Base-by-base conservation (phyloP, 768 basidiomycete genomes). In the Cystofilobasidium ferigula region DNA sequence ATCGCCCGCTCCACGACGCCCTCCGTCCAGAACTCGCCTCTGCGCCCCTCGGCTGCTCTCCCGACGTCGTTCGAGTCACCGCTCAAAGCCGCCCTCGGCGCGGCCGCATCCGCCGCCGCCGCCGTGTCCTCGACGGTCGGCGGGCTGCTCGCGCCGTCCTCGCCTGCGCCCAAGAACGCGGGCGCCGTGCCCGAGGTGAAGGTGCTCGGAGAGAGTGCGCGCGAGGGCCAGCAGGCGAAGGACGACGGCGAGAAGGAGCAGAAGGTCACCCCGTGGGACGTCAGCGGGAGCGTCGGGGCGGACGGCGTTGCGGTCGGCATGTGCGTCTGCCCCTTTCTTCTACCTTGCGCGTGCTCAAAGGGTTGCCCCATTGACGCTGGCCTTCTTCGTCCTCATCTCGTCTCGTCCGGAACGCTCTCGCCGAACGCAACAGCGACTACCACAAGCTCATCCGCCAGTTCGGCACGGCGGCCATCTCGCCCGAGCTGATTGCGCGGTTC, bases 211-310 rank as follows among this genome's bases (percentile, higher is more conserved):
- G 51, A 56, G 32, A 61, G 16, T 62, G 56, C 26, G 64, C 28
- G 26, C 59, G 58, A 30, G 60, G 45, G 5, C 43, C 38, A n/a
- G 18, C 43, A 1, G 64, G 47, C 14, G 36, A 63, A 38, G 61
- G n/a, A 7, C 28, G 51, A 32, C 2, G 51, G 26, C 61, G 22
- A 65, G 54, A 35, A 71, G 24, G 84, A 81, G 22, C 93, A 97
- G 75, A 81, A 91, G 61, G 86, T 99, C 53, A 98, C 95, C 0
- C 95, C 95, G 20, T 99, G 95, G 89, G 91, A 97, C 70, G 95
- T 98, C 9, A 87, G 94, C 71, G 95, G 94, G 60, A 86, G 84
- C 34, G 86, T 95, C 13, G 83, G 88, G 7, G 81, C 78, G 26
- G 90, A 95, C 71, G 95, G 95, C 63, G 86, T 87, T 72, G 68